A percentile compares a stretch with the other conserved stretches of the same genome.
These are phyloP conservation scores for Penicillium herquei DNA, from an alignment of 495 filamentous ascomycete species.

Conservation along the genomic window DNA sequence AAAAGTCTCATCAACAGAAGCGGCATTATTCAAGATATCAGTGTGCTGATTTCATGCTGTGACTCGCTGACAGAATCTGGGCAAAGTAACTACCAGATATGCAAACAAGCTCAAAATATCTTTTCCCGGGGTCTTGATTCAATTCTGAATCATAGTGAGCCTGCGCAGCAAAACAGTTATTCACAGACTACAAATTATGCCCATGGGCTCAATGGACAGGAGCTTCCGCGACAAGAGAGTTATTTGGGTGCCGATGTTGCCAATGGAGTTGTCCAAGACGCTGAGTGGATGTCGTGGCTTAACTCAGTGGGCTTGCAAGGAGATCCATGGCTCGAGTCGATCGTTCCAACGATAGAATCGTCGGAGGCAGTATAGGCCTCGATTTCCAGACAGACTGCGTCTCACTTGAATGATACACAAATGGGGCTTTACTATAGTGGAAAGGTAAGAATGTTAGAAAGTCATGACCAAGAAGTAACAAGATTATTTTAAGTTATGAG, in stretches of 20 bases:
- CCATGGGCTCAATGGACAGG: neutral
- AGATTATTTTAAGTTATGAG: no score
- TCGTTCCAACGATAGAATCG: neutral
- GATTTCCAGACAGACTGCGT: no score
- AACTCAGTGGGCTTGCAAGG: slow-evolving; percentile 2
- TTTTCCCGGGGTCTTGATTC: slow-evolving; percentile 11
- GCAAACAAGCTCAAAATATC: slow-evolving; percentile 3
- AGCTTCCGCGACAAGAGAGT: neutral
- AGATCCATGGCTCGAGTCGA: neutral
- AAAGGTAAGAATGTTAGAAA: no score
- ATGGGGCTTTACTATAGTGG: no score
- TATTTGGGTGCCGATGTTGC: neutral
- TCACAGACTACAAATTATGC: neutral
- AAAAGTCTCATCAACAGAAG: slow-evolving; percentile 2
- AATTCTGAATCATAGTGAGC: slow-evolving; percentile 5
- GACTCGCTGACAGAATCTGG: slow-evolving; percentile 1
- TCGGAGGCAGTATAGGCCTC: no score
- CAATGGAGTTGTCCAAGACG: slow-evolving; percentile 2
- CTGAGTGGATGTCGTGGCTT: slow-evolving; percentile 6
- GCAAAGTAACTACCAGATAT: slow-evolving; percentile 4
- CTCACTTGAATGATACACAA: no score
- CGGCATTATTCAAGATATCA: slow-evolving; percentile 9
- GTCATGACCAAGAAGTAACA: no score
- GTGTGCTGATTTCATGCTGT: slow-evolving; percentile 5
- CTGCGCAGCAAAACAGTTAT: neutral